phyloP scores from a whole-genome alignment of 345 rosid genomes.

The Lepidium africanum region DNA sequence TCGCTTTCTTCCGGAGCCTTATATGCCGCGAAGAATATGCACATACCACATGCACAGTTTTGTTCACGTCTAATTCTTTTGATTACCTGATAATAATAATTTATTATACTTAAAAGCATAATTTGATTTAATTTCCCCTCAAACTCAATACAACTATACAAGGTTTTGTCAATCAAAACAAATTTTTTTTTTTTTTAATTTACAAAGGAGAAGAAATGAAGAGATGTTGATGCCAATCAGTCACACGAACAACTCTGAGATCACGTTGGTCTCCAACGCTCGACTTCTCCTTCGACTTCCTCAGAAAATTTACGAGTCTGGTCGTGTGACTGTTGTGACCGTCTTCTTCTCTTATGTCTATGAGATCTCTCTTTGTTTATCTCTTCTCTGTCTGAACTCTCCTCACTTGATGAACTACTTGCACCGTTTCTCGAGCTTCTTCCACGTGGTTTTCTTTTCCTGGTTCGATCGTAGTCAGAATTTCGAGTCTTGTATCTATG shows the following conservation, averaged over 20 bases:
- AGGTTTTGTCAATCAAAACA: too few relatives aligned
- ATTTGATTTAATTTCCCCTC: too few relatives aligned
- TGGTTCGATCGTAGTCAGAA: constrained; percentile 1
- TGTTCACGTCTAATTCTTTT: neutral
- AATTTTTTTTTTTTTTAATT: neutral
- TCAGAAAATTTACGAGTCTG: neutral
- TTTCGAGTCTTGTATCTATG: neutral
- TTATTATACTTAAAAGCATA: too few relatives aligned
- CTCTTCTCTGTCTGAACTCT: constrained; percentile 14
- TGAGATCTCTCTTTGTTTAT: constrained; percentile 16
- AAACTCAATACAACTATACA: neutral
- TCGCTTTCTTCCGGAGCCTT: neutral
- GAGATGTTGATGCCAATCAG: neutral
- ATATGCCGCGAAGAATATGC: neutral
- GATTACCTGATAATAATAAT: too few relatives aligned
- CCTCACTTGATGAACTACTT: constrained; percentile 21
- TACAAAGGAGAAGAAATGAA: neutral
- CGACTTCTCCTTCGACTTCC: constrained; percentile 3
- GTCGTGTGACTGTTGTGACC: neutral
- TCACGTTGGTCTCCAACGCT: constrained; percentile 30
- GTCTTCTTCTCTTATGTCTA: constrained; percentile 26
- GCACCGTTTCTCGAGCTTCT: constrained; percentile 14
- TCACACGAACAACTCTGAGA: neutral
- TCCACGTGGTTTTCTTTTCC: neutral
- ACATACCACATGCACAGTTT: neutral